Base-by-base conservation (phyloP, 225 moss, liverwort and hornwort species). In the Pleurozium schreberi region DNA sequence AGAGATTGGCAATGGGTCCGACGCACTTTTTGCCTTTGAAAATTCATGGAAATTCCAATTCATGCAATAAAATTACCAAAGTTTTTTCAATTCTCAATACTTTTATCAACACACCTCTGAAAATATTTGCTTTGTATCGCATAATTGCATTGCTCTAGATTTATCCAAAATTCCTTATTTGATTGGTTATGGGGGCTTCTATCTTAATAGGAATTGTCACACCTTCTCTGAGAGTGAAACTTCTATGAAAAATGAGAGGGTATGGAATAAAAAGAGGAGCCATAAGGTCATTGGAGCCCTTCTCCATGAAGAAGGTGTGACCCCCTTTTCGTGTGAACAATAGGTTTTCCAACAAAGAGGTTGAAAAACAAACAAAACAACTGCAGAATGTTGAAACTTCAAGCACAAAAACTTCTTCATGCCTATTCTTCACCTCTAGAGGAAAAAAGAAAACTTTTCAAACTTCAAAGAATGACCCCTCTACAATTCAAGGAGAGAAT, bases 271-370 rank as follows among this genome's bases (percentile, higher is more conserved):
- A 42, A 8, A 42, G 4, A 15, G 1, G 42, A 26, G 70, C 9
- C 9, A 26, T 42, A 42, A 26, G 9, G n/a, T n/a, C n/a, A n/a
- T n/a, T 13, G 16, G 8, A 25, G 1, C 7, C 70, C 1, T 26
- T 70, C 0, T 42, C 15, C 0, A 42, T 26, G 42, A 42, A 68
- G 22, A 67, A 69, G 33, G 70, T 42, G 5, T 70, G 9, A 8
- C 5, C 4, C 8, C 4, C 5, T 1, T 42, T 42, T 70, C 42
- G 14, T 70, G 8, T 31, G 1, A 74, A 74, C 19, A 18, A 47
- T 30, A 74, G 4, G 0, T 3, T 31, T 0, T 31, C 10, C 4
- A 28, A 45, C 0, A 1, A 0, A 43, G 28, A 28, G 18, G 17
- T 1, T 45, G 6, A 45, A 18, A 25, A 27, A 73, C 5, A 30